phyloP scores from a whole-genome alignment of 805 yeast genomes.

The Yarrowia sp. region DNA sequence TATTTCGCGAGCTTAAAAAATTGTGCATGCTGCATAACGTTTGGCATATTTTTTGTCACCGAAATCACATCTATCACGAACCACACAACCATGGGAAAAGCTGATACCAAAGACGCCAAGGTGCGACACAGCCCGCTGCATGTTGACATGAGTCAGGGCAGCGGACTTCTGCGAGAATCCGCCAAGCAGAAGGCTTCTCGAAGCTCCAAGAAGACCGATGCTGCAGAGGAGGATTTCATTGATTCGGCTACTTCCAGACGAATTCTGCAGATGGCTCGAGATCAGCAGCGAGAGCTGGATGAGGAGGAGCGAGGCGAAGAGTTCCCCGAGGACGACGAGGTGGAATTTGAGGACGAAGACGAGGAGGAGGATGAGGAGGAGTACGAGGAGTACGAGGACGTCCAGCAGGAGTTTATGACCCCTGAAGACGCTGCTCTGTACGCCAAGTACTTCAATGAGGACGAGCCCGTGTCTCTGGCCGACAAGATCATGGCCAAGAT shows the following conservation, averaged over 20 bases:
- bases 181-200: conserved; percentile 50
- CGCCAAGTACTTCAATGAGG: conserved; percentile 62
- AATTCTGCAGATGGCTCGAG: conserved; percentile 86
- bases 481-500: conserved; percentile 93
- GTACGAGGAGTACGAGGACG: conserved; percentile 54
- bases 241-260: conserved; percentile 85
- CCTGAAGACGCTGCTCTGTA: conserved; percentile 85
- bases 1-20: conserved; percentile 16
- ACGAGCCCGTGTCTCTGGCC: conserved; percentile 59
- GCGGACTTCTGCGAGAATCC: conserved; percentile 69
- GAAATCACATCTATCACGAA: not conserved
- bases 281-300: conserved; percentile 90
- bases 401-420: conserved; percentile 67
- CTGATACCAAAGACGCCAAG: conserved; percentile 50
- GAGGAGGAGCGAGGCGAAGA: conserved; percentile 61
- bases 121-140: conserved; percentile 83
- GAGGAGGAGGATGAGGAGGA: conserved; percentile 57
- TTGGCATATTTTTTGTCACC: conserved; percentile 22
- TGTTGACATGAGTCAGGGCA: conserved; percentile 75
- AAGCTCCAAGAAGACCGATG: conserved; percentile 45
- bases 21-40: conserved; percentile 35
- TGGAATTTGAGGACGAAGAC: conserved; percentile 51
- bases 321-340: conserved; percentile 61
- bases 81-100: conserved; percentile 29
- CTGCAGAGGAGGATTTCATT: conserved; percentile 64